A percentile compares a stretch with the other conserved stretches of the same genome.
Evolutionary conservation across 768 basidiomycete genomes (phyloP).

Genomic region (Leccinum incarnatum): DNA sequence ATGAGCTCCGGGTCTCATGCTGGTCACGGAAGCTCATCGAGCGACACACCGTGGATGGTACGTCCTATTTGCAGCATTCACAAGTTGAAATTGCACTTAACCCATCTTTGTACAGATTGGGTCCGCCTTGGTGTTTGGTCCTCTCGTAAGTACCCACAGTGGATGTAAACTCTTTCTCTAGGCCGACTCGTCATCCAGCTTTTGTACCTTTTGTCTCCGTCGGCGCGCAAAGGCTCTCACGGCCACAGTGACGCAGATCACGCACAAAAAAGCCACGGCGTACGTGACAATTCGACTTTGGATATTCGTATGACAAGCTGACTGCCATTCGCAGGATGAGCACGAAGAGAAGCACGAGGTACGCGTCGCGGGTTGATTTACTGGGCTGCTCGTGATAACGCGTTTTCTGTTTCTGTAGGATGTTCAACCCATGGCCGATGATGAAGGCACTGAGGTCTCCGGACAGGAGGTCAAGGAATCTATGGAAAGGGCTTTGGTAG

Average conservation of each 20-base stretch:
- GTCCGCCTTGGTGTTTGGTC: constrained; percentile 32
- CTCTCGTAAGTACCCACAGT: constrained; percentile 21
- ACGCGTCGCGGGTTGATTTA: constrained; percentile 4
- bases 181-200: constrained; percentile 16
- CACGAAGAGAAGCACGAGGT: constrained; percentile 17
- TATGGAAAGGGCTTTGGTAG: constrained; percentile 24
- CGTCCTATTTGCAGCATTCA: constrained; percentile 3
- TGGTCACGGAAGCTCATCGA: constrained; percentile 15
- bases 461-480: constrained; percentile 32
- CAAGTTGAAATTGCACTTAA: background rate
- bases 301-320: constrained; percentile 5
- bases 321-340: constrained; percentile 16
- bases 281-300: constrained; percentile 14
- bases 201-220: constrained; percentile 32
- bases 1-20: constrained; percentile 27
- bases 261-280: constrained; percentile 19
- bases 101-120: constrained; percentile 22
- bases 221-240: constrained; percentile 25
- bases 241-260: constrained; percentile 17
- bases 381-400: background rate
- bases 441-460: constrained; percentile 31
- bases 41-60: constrained; percentile 32
- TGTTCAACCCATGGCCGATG: constrained; percentile 22
- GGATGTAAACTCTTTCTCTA: background rate
- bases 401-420: constrained; percentile 9